phyloP scores from a whole-genome alignment of 257 asterid species.

The Petrea volubilis region DNA sequence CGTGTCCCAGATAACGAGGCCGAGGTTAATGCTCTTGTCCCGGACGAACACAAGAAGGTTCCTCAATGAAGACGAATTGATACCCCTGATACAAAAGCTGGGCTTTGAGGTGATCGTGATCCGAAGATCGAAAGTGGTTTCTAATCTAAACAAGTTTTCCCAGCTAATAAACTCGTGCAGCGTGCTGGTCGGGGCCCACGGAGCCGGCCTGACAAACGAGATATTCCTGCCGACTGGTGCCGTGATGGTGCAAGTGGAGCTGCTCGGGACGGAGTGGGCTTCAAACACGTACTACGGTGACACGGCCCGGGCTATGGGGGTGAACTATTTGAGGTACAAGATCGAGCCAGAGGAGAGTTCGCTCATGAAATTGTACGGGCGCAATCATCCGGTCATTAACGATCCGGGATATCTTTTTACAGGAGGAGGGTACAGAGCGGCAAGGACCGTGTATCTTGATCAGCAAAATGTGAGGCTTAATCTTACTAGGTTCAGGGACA shows the following conservation, averaged over 20 bases:
- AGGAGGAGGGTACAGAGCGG: slow-evolving; percentile 36
- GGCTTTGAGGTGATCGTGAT: slow-evolving; percentile 65
- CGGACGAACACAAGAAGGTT: slow-evolving; percentile 67
- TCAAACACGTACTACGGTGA: slow-evolving; percentile 69
- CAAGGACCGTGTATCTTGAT: slow-evolving; percentile 65
- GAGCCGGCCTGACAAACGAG: slow-evolving; percentile 92
- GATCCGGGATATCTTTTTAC: slow-evolving; percentile 42
- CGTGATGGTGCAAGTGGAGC: slow-evolving; percentile 71
- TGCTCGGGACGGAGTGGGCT: slow-evolving; percentile 88
- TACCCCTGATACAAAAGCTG: slow-evolving; percentile 39
- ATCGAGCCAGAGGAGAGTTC: slow-evolving; percentile 73
- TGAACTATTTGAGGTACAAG: slow-evolving; percentile 65
- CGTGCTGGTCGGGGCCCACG: slow-evolving; percentile 87
- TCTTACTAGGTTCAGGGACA: slow-evolving; percentile 42
- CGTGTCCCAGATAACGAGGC: slow-evolving; percentile 37
- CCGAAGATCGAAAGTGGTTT: slow-evolving; percentile 46
- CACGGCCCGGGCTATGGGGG: slow-evolving; percentile 60
- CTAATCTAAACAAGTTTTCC: slow-evolving; percentile 61
- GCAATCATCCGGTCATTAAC: slow-evolving; percentile 42
- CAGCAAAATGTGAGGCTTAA: slow-evolving; percentile 58
- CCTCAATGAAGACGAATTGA: slow-evolving; percentile 54
- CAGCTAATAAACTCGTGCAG: slow-evolving; percentile 68
- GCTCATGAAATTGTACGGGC: slow-evolving; percentile 50
- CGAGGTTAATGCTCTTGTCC: slow-evolving; percentile 62
- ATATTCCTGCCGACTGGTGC: slow-evolving; percentile 68